phyloP scores from a whole-genome alignment of 306 rosid species.

The Cucurbita maxima region DNA sequence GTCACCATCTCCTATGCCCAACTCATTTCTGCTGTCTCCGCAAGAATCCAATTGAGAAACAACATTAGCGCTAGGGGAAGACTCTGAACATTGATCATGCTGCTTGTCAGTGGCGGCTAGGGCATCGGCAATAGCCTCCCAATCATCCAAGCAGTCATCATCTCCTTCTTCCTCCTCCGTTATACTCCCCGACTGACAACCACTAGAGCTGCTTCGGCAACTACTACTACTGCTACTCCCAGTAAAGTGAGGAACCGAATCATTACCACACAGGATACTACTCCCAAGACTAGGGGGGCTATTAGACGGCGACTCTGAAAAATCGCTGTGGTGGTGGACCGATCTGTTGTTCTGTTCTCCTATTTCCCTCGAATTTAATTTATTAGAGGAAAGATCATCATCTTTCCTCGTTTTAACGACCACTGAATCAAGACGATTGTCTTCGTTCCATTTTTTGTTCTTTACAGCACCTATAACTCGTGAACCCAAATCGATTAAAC shows the following conservation, averaged over 20 bases:
- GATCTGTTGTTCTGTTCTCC: conserved; percentile 33
- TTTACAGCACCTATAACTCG: conserved; percentile 43
- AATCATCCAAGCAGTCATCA: conserved; percentile 89
- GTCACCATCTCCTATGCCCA: conserved; percentile 15
- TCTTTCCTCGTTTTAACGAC: conserved; percentile 21
- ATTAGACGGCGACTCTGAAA: conserved; percentile 39
- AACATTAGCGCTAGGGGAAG: conserved; percentile 16
- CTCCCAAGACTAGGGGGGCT: conserved; percentile 45
- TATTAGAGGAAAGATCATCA: conserved; percentile 24
- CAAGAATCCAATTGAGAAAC: conserved; percentile 20
- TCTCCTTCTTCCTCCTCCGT: conserved; percentile 54
- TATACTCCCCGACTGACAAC: conserved; percentile 70
- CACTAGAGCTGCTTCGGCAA: conserved; percentile 31
- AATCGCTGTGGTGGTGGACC: conserved; percentile 44
- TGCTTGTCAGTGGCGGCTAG: conserved; percentile 68
- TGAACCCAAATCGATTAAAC: conserved; percentile 14
- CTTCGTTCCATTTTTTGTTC: conserved; percentile 47
- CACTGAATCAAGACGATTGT: conserved; percentile 10
- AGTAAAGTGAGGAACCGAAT: conserved; percentile 65
- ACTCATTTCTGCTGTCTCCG: conserved; percentile 14
- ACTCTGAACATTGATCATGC: conserved; percentile 20
- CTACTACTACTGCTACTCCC: conserved; percentile 53
- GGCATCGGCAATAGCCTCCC: conserved; percentile 99
- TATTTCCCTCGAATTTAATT: conserved; percentile 29
- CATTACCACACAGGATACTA: conserved; percentile 41